Conservation (phyloP, 2,329 filamentous ascomycete species). For the Ophidiomyces ophidiicola region DNA sequence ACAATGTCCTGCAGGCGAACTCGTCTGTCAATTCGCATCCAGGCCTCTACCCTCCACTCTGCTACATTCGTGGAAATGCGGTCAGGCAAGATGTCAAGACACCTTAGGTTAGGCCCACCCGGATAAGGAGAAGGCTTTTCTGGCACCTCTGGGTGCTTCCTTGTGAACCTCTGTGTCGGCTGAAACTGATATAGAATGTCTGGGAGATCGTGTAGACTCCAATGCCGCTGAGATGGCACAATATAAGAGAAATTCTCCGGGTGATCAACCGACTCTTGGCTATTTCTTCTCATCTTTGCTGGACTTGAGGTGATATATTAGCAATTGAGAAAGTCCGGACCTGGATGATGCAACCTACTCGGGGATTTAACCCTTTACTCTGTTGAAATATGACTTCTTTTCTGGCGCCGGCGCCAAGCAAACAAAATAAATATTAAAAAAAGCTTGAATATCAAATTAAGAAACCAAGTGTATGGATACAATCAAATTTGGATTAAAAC, state of each 20-base stretch:
- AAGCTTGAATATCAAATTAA: too few relatives aligned
- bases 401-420: too few relatives aligned
- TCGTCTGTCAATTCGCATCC: constrained; percentile 22
- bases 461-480: too few relatives aligned
- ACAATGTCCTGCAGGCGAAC: constrained; percentile 22
- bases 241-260: constrained; percentile 11
- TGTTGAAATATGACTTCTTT: too few relatives aligned
- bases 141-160: constrained; percentile 5
- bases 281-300: constrained; percentile 7
- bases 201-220: constrained; percentile 20
- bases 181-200: constrained; percentile 19
- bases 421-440: too few relatives aligned
- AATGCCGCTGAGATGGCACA: constrained; percentile 16
- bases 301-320: too few relatives aligned
- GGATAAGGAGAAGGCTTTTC: constrained; percentile 15
- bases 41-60: constrained; percentile 24
- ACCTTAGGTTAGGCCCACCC: constrained; percentile 10
- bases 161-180: background rate
- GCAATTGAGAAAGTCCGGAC: too few relatives aligned
- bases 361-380: too few relatives aligned
- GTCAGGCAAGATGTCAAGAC: constrained; percentile 21
- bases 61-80: constrained; percentile 23
- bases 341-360: too few relatives aligned
- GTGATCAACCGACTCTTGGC: background rate
- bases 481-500: too few relatives aligned